These are phyloP conservation scores for Geotrichum reessii DNA, from an alignment of 1,139 yeast genomes.

Conservation along the genomic window DNA sequence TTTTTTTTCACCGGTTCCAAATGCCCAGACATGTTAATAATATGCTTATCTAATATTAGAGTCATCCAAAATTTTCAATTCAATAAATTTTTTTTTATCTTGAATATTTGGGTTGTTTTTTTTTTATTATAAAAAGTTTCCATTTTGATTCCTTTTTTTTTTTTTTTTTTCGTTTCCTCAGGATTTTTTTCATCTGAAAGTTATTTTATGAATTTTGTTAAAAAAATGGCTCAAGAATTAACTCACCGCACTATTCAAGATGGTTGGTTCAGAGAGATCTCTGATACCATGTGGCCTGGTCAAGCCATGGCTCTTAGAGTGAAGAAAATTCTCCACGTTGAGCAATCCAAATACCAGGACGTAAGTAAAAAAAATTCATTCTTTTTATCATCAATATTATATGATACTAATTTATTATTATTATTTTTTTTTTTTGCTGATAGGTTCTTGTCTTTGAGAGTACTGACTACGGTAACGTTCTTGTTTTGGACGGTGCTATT, in stretches of 20 bases:
- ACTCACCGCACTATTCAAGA: conserved; percentile 34
- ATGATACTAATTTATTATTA: too few relatives aligned
- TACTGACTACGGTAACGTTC: conserved; percentile 72
- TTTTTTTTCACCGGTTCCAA: background rate
- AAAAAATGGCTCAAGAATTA: conserved; percentile 30
- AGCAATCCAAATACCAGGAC: conserved; percentile 75
- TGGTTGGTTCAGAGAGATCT: conserved; percentile 46
- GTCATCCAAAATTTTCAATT: background rate
- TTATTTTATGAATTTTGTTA: conserved; percentile 12
- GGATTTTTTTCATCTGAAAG: conserved; percentile 8
- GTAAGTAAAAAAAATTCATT: conserved; percentile 29
- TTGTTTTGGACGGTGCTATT: conserved; percentile 78
- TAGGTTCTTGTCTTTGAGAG: conserved; percentile 62
- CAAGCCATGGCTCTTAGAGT: conserved; percentile 87
- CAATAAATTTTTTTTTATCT: background rate
- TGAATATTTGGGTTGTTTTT: background rate
- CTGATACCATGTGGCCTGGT: conserved; percentile 93
- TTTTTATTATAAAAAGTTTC: background rate
- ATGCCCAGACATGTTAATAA: background rate
- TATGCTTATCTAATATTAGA: background rate
- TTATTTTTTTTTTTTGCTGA: background rate
- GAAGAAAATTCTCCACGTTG: conserved; percentile 66
- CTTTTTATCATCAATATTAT: too few relatives aligned
- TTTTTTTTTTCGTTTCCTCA: conserved; percentile 6
- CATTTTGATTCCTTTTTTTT: conserved; percentile 2